A percentile compares a stretch with the other conserved stretches of the same genome.
These are phyloP conservation scores for Aphanocladium album DNA, from an alignment of 2,329 filamentous ascomycete genomes.

Conservation along the genomic window DNA sequence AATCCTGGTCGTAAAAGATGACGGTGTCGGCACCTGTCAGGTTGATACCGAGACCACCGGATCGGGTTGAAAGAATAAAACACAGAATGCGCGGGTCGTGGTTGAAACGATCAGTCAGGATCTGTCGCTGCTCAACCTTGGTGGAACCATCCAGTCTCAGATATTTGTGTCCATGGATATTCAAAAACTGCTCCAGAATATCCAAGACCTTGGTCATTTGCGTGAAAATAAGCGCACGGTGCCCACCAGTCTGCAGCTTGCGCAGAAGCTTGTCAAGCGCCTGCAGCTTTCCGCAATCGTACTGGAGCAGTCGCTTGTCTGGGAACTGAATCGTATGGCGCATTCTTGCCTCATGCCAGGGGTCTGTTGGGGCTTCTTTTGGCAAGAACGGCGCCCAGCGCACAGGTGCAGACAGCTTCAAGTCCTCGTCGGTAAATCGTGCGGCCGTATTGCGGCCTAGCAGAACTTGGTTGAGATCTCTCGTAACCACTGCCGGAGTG, in stretches of 20 bases:
- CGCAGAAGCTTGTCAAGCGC: conserved; percentile 81
- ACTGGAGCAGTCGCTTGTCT: conserved; percentile 91
- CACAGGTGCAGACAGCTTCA: conserved; percentile 52
- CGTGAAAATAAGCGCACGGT: conserved; percentile 95
- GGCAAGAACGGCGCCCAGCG: conserved; percentile 53
- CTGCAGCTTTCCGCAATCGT: conserved; percentile 95
- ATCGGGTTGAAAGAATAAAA: conserved; percentile 93
- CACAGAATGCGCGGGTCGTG: conserved; percentile 86
- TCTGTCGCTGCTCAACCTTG: conserved; percentile 91
- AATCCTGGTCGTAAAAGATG: conserved; percentile 98
- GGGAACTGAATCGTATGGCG: conserved; percentile 93
- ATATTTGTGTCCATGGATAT: conserved; percentile 96
- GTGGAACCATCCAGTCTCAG: conserved; percentile 94
- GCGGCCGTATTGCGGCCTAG: conserved; percentile 57
- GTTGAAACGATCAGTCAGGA: conserved; percentile 95
- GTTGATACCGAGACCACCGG: conserved; percentile 92
- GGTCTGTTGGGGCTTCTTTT: conserved; percentile 59
- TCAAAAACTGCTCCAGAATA: conserved; percentile 94
- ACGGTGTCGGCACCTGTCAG: conserved; percentile 94
- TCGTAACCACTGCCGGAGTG: conserved; percentile 80
- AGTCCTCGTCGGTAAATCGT: conserved; percentile 51
- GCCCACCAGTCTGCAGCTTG: conserved; percentile 80
- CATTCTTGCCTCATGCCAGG: conserved; percentile 91
- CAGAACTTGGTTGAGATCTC: conserved; percentile 65
- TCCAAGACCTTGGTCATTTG: conserved; percentile 99